Base-by-base conservation (phyloP, 2,329 filamentous ascomycete species). In the Fusarium illudens region DNA sequence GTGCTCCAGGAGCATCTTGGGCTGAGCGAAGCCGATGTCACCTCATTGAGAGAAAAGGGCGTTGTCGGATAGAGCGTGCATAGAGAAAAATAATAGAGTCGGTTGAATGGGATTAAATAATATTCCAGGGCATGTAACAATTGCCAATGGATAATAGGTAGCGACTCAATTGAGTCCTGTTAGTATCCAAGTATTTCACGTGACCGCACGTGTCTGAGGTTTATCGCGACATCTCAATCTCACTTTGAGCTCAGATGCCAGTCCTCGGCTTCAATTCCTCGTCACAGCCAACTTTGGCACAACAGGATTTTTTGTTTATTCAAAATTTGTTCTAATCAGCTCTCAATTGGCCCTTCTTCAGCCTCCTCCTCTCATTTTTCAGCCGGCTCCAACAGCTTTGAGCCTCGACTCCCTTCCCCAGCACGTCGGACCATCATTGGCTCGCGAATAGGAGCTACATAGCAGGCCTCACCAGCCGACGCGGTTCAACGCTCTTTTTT, bases 1-100 rank as follows among this genome's bases (percentile, higher is more conserved):
- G 85, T 97, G 6, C 78, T 97, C 60, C 76, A 78, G 19, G 84
- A 86, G 22, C 76, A 93, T 20, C 79, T 96, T 17, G 88, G 89
- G 0, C 81, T 92, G 69, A 83, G 79, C 15, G 79, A 83, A 48
- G 79, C 78, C 1, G 84, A 90, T 51, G 90, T 97, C 57, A 77
- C 83, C 37, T 79, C 78, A 10, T 77, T 97, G 68, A 92, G 85
- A 73, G 80, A 83, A 30, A 85, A 88, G 51, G 93, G 93, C 0
- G 88, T 93, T 3, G 82, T 97, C 12, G 79, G 83, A 48, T 88
- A 82, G 64, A 82, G 60, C 10, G 17, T 4, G 7, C 42, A 53
- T 34, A 53, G 15, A 55, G 9, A 17, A n/a, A 37, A 36, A 25
- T 10, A 7, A 68, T 22, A 42, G 32, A 59, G 17, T n/a, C 58